phyloP scores from a whole-genome alignment of 2,329 filamentous ascomycete species.

The Tolypocladium album region DNA sequence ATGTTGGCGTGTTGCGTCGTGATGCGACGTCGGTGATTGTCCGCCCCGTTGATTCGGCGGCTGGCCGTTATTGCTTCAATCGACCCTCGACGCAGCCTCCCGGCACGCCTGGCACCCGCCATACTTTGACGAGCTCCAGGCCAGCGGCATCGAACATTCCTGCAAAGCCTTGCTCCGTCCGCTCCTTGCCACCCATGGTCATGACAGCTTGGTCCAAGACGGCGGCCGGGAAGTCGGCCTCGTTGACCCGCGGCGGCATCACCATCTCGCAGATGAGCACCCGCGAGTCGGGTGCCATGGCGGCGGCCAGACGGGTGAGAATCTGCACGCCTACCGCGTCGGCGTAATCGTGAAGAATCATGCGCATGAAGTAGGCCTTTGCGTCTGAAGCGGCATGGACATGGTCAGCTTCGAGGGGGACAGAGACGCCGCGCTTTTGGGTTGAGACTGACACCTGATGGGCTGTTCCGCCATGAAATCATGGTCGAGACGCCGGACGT shows the following conservation, averaged over 20 bases:
- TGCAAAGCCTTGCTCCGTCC: conserved; percentile 15
- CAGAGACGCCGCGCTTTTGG: neutral
- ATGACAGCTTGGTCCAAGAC: conserved; percentile 21
- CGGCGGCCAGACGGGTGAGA: conserved; percentile 13
- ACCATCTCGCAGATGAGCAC: conserved; percentile 22
- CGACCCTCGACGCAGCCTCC: conserved; percentile 14
- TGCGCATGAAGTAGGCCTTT: conserved; percentile 22
- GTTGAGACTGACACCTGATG: conserved; percentile 13
- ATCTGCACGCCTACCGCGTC: conserved; percentile 16
- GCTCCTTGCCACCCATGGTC: conserved; percentile 23
- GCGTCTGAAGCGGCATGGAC: conserved; percentile 11
- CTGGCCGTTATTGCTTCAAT: conserved; percentile 4
- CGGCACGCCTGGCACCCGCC: conserved; percentile 12
- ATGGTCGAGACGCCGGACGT: conserved; percentile 12
- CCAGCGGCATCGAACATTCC: conserved; percentile 17
- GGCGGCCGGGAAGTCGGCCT: conserved; percentile 17
- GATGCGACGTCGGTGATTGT: neutral
- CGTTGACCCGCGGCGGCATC: conserved; percentile 15
- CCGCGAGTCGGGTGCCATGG: conserved; percentile 16
- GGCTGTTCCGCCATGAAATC: conserved; percentile 19
- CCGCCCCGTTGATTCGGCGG: neutral
- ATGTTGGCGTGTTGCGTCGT: neutral
- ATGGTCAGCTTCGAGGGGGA: neutral
- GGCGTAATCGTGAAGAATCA: conserved; percentile 22
- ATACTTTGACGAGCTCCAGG: conserved; percentile 16